Evolutionary conservation across 352 stramenopile species (phyloP), one percentile per base, ranked within the genome.

Genomic region (Phytopythium mirpurense): DNA sequence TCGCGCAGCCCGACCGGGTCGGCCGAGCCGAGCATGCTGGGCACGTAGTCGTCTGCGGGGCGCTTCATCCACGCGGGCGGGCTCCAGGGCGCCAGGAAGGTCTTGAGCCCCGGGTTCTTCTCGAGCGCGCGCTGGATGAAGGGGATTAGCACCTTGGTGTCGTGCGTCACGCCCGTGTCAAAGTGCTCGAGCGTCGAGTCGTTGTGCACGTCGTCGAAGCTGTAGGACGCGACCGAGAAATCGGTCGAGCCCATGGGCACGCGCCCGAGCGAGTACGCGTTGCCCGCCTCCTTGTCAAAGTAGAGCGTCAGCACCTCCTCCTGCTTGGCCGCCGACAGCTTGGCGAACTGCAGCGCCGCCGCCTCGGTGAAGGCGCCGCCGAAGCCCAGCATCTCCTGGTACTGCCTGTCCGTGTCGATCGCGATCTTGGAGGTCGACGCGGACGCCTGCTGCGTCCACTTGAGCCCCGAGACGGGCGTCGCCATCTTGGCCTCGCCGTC

Each of bases 281-380:
- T 82, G 42, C 92, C 92, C 23, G 80, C 62, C 9, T 82, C 41
- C 49, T 86, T 64, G 67, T 87, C 78, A 59, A 96, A 98, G 65
- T 96, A 96, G 44, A 95, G 66, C 57, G 77, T 79, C 27, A 97
- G 43, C 15, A 96, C 66, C 54, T 96, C 63, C 35, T 96, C 73
- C 60, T 97, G 86, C 50, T 93, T 83, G 18, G 76, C 64, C 5
- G 34, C 40, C 11, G 89, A 67, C 37, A 98, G 61, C 57, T 90
- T 93, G 0, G 69, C 57, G 54, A 97, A 95, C 58, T 97, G 86
- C 45, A 96, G 65, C 9, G 83, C 81, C n/a, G 90, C 71, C 15
- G 88, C 81, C 55, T 98, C 92, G 3, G 92, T 98, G 57, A 98
- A 97, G 0, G 92, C 90, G 16, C 90, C 92, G 21, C 92, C 88